Evolutionary conservation across 179 eudicot species (phyloP).

Genomic region (Amaranthus tricolor): DNA sequence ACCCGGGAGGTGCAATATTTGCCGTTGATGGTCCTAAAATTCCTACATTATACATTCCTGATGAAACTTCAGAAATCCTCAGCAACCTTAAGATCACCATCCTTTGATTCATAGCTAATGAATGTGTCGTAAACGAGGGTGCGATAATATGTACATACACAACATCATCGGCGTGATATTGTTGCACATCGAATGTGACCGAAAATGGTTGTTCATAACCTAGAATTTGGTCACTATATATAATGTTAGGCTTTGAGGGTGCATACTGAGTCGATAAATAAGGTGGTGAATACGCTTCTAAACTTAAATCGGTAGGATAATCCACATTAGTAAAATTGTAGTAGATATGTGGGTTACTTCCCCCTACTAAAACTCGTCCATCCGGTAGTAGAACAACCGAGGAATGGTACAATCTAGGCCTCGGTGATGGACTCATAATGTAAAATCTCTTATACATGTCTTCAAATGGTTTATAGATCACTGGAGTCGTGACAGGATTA

Average conservation of each 20-base stretch:
- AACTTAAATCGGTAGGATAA: constrained; percentile 72
- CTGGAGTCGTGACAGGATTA: constrained; percentile 51
- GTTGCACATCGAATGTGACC: constrained; percentile 39
- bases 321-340: constrained; percentile 62
- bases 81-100: constrained; percentile 50
- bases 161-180: constrained; percentile 22
- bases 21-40: constrained; percentile 46
- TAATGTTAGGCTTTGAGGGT: constrained; percentile 41
- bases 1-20: constrained; percentile 55
- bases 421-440: constrained; percentile 40
- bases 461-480: constrained; percentile 44
- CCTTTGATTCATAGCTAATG: constrained; percentile 65
- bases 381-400: constrained; percentile 51
- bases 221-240: constrained; percentile 29
- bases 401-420: constrained; percentile 80
- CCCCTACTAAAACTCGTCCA: constrained; percentile 75
- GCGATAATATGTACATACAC: constrained; percentile 44
- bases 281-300: constrained; percentile 77
- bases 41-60: constrained; percentile 23
- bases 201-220: constrained; percentile 40
- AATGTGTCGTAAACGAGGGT: constrained; percentile 68
- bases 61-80: constrained; percentile 21
- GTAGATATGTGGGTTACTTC: constrained; percentile 73
- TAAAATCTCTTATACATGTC: constrained; percentile 31
- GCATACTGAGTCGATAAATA: constrained; percentile 40